Conservation (phyloP, 176 grass and related monocot species). For the Bothriochloa decipiens region DNA sequence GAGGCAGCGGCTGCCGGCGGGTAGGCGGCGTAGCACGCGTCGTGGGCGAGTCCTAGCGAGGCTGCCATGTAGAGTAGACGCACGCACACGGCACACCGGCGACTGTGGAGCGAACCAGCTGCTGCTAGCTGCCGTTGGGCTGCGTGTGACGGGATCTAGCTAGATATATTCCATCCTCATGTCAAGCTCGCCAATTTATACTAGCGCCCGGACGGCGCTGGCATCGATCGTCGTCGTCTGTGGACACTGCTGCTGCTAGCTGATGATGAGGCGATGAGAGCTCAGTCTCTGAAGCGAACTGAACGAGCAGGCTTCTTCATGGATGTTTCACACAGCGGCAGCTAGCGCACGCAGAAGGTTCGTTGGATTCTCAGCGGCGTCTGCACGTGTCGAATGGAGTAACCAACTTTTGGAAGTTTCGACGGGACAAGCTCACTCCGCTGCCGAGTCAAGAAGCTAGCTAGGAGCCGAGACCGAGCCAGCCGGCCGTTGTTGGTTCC, state of each 20-base stretch:
- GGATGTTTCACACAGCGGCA: neutral
- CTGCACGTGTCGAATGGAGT: neutral
- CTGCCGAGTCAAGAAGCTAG: neutral
- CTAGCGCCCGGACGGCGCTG: neutral
- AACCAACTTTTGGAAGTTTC: neutral
- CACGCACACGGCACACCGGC: neutral
- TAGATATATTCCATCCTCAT: neutral
- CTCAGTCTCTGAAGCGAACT: neutral
- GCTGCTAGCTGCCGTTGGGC: neutral
- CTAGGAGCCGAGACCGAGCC: neutral
- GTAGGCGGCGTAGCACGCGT: neutral
- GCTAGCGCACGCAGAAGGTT: neutral
- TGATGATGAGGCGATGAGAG: constrained; percentile 1
- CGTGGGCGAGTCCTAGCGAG: constrained; percentile 42
- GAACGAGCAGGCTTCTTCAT: neutral
- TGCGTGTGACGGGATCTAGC: neutral
- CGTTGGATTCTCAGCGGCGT: neutral
- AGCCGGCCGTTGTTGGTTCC: neutral
- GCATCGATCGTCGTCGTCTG: neutral
- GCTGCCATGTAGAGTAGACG: constrained; percentile 43
- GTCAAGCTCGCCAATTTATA: neutral
- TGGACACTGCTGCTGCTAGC: neutral
- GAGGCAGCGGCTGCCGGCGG: neutral
- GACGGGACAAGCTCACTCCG: neutral
- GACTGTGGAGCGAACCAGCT: neutral